Conservation (phyloP, 192 early-diverging fungal genomes). For the Podila epicladia region DNA sequence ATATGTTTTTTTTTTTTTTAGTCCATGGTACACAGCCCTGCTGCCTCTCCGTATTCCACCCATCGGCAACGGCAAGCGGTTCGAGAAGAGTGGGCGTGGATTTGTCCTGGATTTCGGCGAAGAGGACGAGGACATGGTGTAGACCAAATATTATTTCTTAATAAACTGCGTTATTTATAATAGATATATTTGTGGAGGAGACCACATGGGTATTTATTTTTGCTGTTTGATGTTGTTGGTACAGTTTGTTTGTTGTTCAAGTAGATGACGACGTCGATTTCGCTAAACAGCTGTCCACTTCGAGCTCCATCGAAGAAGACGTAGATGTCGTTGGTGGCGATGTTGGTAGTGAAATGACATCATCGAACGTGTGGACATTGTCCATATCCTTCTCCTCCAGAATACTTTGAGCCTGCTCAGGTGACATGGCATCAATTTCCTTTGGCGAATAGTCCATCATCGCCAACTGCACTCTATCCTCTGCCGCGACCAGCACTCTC, state of each 20-base stretch:
- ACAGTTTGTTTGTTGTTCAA: background rate
- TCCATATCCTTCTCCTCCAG: background rate
- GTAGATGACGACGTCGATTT: no score
- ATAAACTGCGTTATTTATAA: background rate
- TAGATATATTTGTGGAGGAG: background rate
- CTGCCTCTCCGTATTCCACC: conserved; percentile 62
- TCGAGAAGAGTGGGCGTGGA: conserved; percentile 51
- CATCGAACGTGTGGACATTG: no score
- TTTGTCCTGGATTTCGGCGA: conserved; percentile 46
- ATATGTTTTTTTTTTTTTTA: background rate
- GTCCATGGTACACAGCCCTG: conserved; percentile 62
- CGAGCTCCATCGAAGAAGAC: no score
- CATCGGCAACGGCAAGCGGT: conserved; percentile 56
- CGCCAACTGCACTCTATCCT: conserved; percentile 22
- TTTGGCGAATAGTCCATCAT: conserved; percentile 38
- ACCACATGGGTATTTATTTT: background rate
- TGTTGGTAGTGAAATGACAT: no score
- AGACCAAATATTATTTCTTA: background rate
- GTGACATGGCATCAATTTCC: conserved; percentile 39
- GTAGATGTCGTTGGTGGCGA: no score
- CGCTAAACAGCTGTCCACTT: no score
- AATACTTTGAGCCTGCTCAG: conserved; percentile 10
- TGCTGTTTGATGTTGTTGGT: background rate
- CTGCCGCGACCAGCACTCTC: conserved; percentile 20
- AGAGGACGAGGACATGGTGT: conserved; percentile 51